Base-by-base conservation (phyloP, 257 asterid genomes). In the Nyctanthes arbortristis region DNA sequence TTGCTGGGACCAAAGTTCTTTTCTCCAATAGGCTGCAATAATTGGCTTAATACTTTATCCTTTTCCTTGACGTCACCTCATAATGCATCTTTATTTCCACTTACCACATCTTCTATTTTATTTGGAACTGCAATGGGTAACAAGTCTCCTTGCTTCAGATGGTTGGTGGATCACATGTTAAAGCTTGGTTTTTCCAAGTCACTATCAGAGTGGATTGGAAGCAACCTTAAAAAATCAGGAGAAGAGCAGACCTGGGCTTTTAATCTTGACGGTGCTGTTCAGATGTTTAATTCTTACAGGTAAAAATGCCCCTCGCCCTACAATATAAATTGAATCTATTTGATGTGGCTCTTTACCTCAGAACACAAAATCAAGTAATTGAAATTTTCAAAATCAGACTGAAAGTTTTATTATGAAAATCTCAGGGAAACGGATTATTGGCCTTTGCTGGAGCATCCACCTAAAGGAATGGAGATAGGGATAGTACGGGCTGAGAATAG, bases 111-210 rank as follows among this genome's bases (percentile, higher is more conserved):
- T 49, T 49, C 57, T 20, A 49, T 20, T 49, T 49, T 49, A 10
- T 52, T 52, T 52, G 59, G 59, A 20, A 29, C 65, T 34, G 36
- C 27, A 61, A 12, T 28, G n/a, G n/a, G 37, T 37, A 29, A 13
- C 59, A 3, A 58, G 16, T 7, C 58, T 66, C 18, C 72, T 63
- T 63, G 43, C 30, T 75, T 56, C 73, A 90, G 98, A 86, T 91
- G 99, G 99, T 77, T 94, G 77, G 95, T 91, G n/a, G 97, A 91
- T 75, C 89, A 86, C 84, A 70, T 94, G 96, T 72, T 82, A 74
- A 61, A 82, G 75, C 93, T 85, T 7, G 96, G 97, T 67, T 94
- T 89, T 84, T 91, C 99, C 1, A 88, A 84, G 84, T 86, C 91
- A n/a, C 66, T 94, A 70, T 86, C 97, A 29, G 75, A 87, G 40